phyloP scores from a whole-genome alignment of 139 green algal genomes.

The Monoraphidium neglectum region DNA sequence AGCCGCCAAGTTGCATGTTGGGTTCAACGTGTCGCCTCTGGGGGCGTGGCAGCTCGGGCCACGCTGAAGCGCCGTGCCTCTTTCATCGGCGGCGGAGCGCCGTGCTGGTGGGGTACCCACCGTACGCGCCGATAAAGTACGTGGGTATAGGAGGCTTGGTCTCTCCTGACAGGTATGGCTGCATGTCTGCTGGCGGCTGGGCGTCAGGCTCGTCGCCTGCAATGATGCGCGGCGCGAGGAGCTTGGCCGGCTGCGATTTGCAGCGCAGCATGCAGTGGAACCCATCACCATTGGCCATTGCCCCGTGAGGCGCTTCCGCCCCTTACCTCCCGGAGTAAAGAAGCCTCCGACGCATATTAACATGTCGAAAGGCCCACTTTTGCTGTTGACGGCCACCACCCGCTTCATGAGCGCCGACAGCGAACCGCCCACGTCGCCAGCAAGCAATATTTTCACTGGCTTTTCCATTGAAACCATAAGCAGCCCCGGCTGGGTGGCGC shows the following conservation, averaged over 20 bases:
- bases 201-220: slow-evolving; percentile 50
- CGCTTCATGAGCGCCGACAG: slow-evolving; percentile 59
- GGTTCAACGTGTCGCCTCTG: no score
- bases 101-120: slow-evolving; percentile 32
- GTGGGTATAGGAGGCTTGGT: slow-evolving; percentile 61
- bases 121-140: slow-evolving; percentile 76
- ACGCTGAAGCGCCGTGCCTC: no score
- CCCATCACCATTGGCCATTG: not conserved
- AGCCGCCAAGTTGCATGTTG: no score
- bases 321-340: slow-evolving; percentile 48
- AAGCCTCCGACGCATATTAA: slow-evolving; percentile 66
- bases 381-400: slow-evolving; percentile 57
- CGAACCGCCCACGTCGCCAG: slow-evolving; percentile 48
- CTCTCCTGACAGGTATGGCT: slow-evolving; percentile 50
- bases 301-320: not conserved
- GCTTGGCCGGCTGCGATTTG: not conserved
- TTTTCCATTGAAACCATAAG: no score
- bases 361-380: slow-evolving; percentile 64
- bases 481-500: no score
- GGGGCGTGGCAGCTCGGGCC: no score
- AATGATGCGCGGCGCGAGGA: not conserved
- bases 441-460: slow-evolving; percentile 48
- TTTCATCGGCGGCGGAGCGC: no score
- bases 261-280: not conserved
- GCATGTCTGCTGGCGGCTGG: slow-evolving; percentile 40